Conservation (phyloP, 352 stramenopile genomes). For the Globisporangium alternatum region DNA sequence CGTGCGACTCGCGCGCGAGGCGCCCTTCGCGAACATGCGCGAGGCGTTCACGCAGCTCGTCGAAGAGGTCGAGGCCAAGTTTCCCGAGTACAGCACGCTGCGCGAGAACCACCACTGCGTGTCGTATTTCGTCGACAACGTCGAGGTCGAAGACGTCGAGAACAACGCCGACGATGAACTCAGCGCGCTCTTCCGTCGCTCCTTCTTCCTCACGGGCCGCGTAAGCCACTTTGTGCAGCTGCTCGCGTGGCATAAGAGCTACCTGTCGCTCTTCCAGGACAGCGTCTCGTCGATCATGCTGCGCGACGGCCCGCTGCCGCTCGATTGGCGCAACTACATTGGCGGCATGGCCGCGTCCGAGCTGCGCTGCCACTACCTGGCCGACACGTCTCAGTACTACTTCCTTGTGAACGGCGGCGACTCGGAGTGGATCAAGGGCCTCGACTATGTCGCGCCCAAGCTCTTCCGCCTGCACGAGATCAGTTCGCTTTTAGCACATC, state of each 20-base stretch:
- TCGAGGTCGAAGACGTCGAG: constrained; percentile 23
- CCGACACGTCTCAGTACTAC: constrained; percentile 78
- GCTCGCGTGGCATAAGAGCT: constrained; percentile 77
- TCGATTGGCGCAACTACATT: constrained; percentile 84
- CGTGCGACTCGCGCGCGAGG: constrained; percentile 56
- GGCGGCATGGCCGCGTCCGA: constrained; percentile 78
- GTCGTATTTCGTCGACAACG: constrained; percentile 72
- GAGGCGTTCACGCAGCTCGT: constrained; percentile 49
- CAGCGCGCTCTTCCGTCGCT: constrained; percentile 39
- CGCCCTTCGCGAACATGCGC: constrained; percentile 66
- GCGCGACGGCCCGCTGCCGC: constrained; percentile 71
- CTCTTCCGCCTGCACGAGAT: constrained; percentile 81
- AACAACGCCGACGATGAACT: constrained; percentile 53
- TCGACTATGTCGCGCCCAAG: constrained; percentile 81
- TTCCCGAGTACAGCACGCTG: constrained; percentile 32
- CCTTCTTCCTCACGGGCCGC: constrained; percentile 67
- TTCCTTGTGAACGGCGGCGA: constrained; percentile 83
- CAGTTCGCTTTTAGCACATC: constrained; percentile 79
- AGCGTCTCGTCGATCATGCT: constrained; percentile 68
- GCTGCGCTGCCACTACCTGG: constrained; percentile 76
- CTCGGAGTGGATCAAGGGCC: constrained; percentile 75
- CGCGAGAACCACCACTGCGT: constrained; percentile 30
- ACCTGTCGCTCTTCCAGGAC: constrained; percentile 66
- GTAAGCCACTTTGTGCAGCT: constrained; percentile 77
- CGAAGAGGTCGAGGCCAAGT: constrained; percentile 37